Percentiles rank a stretch among this genome's conserved stretches.
Evolutionary conservation across 139 green algal genomes (phyloP).

Genomic region (Zygnema cylindricum): DNA sequence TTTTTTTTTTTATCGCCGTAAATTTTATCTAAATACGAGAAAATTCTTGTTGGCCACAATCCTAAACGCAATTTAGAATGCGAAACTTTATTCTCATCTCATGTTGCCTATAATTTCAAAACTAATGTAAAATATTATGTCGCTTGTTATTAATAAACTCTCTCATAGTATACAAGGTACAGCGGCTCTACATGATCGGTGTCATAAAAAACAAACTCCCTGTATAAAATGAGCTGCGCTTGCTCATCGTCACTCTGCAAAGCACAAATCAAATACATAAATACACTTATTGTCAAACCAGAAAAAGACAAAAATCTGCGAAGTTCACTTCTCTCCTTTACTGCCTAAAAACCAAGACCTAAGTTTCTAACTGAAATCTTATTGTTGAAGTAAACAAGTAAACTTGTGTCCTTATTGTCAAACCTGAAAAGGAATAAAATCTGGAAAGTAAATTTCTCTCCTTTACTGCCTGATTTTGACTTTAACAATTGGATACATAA

Average conservation of each 20-base stretch:
- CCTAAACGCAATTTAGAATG: too few relatives aligned
- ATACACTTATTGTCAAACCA: not conserved
- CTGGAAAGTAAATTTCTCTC: too few relatives aligned
- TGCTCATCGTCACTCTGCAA: not conserved
- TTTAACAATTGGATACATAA: not conserved
- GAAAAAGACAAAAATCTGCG: not conserved
- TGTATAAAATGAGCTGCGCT: not conserved
- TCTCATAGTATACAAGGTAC: not conserved
- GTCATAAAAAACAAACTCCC: not conserved
- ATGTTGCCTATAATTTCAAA: too few relatives aligned
- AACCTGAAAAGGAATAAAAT: not conserved
- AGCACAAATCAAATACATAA: not conserved
- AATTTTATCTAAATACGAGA: too few relatives aligned
- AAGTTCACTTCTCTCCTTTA: not conserved
- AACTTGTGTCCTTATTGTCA: not conserved
- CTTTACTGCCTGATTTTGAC: not conserved
- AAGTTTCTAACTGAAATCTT: not conserved
- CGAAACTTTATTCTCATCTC: too few relatives aligned
- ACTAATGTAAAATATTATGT: too few relatives aligned
- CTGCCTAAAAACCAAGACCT: not conserved
- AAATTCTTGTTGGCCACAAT: too few relatives aligned
- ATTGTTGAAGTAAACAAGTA: too few relatives aligned
- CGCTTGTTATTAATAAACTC: too few relatives aligned
- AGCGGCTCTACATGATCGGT: not conserved
- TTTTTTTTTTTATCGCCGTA: too few relatives aligned